phyloP scores from a whole-genome alignment of 202 grass and related monocot genomes.

The Setaria italica region DNA sequence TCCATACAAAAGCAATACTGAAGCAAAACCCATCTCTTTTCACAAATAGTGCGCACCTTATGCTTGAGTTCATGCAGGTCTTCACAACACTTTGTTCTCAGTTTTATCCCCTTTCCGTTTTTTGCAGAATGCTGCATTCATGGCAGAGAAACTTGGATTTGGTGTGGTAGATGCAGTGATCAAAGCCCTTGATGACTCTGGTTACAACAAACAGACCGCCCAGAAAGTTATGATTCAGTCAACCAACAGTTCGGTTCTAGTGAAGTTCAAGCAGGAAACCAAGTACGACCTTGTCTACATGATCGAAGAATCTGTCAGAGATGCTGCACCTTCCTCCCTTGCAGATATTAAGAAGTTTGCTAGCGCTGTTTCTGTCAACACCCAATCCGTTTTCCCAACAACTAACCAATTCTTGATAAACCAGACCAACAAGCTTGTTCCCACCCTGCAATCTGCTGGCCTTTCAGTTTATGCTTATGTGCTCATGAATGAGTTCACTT shows the following conservation, averaged over 20 bases:
- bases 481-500: conserved; percentile 80
- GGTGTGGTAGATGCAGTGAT: conserved; percentile 63
- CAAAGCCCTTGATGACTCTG: conserved; percentile 60
- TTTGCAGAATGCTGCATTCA: conserved; percentile 73
- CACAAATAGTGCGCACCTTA: too few species aligned
- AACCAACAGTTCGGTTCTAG: conserved; percentile 70
- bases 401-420: conserved; percentile 35
- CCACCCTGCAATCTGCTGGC: conserved; percentile 61
- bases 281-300: conserved; percentile 82
- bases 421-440: conserved; percentile 51
- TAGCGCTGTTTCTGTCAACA: conserved; percentile 67
- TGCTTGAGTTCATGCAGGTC: not conserved
- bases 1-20: too few species aligned
- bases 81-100: not conserved
- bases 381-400: conserved; percentile 55
- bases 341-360: conserved; percentile 84
- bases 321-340: conserved; percentile 64
- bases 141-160: conserved; percentile 69
- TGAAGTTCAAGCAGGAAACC: conserved; percentile 75
- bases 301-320: conserved; percentile 56
- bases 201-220: conserved; percentile 66
- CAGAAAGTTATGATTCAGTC: conserved; percentile 84
- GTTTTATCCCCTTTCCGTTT: conserved; percentile 12
- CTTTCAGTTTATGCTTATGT: conserved; percentile 76
- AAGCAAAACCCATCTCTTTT: too few species aligned